Conservation (phyloP, 2,329 filamentous ascomycete genomes). For the Cercospora beticola region DNA sequence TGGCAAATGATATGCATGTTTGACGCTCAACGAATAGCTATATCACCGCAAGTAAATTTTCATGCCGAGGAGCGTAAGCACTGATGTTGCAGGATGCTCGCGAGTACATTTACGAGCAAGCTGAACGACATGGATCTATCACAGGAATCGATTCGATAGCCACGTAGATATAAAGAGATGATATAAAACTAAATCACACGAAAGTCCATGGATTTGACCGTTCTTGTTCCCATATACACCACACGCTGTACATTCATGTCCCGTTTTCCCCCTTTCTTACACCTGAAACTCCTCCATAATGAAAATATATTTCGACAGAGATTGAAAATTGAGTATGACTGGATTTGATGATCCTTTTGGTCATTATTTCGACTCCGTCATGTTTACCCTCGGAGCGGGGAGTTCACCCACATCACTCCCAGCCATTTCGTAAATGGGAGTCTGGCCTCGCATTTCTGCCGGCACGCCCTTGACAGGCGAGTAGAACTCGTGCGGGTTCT, state of each 20-base stretch:
- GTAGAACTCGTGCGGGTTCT: constrained; percentile 27
- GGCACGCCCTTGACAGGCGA: constrained; percentile 21
- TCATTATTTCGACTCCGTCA: background rate
- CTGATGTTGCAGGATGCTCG: too few relatives aligned
- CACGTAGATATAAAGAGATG: background rate
- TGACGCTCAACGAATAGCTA: too few relatives aligned
- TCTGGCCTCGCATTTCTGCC: constrained; percentile 32
- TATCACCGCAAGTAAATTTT: too few relatives aligned
- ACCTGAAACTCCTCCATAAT: background rate
- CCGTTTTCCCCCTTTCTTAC: background rate
- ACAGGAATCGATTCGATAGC: background rate
- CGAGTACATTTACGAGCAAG: too few relatives aligned
- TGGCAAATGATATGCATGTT: too few relatives aligned
- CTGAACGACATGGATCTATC: too few relatives aligned
- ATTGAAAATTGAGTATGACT: background rate
- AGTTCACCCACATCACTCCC: constrained; percentile 32
- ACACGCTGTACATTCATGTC: background rate
- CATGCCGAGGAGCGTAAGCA: too few relatives aligned
- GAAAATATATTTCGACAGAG: background rate
- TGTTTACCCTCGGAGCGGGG: constrained; percentile 17
- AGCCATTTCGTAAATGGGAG: constrained; percentile 36
- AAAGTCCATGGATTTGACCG: background rate
- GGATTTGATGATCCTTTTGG: background rate
- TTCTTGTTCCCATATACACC: background rate
- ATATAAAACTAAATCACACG: background rate